Base-by-base conservation (phyloP, 257 asterid genomes). In the Primulina eburnea region DNA sequence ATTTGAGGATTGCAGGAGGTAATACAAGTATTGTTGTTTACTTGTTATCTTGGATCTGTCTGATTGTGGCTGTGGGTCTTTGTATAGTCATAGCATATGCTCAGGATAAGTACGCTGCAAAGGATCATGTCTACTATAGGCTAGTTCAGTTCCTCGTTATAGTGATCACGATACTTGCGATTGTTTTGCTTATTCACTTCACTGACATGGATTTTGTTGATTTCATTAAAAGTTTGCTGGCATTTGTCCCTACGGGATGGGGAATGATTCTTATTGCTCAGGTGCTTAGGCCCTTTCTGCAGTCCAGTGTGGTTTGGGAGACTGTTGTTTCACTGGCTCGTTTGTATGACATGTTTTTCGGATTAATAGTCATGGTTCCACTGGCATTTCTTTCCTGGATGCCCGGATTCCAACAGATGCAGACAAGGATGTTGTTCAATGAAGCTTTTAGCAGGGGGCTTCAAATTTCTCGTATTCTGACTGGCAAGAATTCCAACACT, bases 231-330 rank as follows among this genome's bases (percentile, higher is more conserved):
- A 86, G 97, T 81, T 84, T 90, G 72, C 77, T 93, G 84, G 98
- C 98, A 8, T 87, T 93, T 73, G 77, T 93, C 59, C 98, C 98
- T 29, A 93, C 98, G 4, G 98, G 98, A 60, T 93, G 98, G 98
- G 98, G 98, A 24, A 75, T 93, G 50, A 83, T 93, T 79, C 95
- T 77, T 40, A 93, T 93, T 34, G 97, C 98, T 20, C 91, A 83
- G 76, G 98, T 93, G 77, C 89, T 93, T 47, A 83, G 92, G 59
- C 97, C 97, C 67, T 93, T 90, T 75, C 75, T 93, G 64, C 94
- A 90, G 84, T 62, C 92, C 5, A 89, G 88, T 40, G 72, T 84
- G 62, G 97, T 87, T 69, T 93, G 98, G 98, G 85, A 86, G 34
- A 88, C 96, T 37, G 90, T 93, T 24, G 98, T 89, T 70, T 78